A percentile compares a stretch with the other conserved stretches of the same genome.
Conservation (phyloP, 495 filamentous ascomycete species). For the Aspergillus funiculosus region DNA sequence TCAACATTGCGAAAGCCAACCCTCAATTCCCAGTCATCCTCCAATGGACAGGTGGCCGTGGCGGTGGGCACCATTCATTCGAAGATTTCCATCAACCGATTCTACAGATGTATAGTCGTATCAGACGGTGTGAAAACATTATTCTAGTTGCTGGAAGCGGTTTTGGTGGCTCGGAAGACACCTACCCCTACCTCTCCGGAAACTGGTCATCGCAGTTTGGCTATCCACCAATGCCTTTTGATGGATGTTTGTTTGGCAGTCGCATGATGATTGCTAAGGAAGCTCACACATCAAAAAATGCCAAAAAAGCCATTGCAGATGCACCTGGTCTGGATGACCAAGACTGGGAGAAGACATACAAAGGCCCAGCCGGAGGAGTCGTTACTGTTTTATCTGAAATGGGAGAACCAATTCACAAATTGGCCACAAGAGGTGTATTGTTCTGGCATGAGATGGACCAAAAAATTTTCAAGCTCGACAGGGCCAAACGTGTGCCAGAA, state of each 20-base stretch:
- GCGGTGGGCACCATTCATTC: conserved; percentile 90
- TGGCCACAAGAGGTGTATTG: conserved; percentile 86
- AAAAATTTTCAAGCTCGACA: conserved; percentile 94
- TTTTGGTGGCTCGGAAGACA: conserved; percentile 85
- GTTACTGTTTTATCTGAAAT: conserved; percentile 98
- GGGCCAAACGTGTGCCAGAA: conserved; percentile 86
- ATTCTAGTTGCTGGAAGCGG: conserved; percentile 87
- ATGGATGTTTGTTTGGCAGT: conserved; percentile 84
- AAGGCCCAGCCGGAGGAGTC: conserved; percentile 82
- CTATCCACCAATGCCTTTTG: conserved; percentile 90
- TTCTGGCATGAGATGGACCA: conserved; percentile 99
- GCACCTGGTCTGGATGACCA: conserved; percentile 80
- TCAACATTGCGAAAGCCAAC: conserved; percentile 89
- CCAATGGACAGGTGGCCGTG: conserved; percentile 93
- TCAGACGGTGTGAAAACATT: conserved; percentile 76
- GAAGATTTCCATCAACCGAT: conserved; percentile 95
- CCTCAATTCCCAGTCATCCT: conserved; percentile 84
- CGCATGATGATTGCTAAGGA: conserved; percentile 95
- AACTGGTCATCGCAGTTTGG: conserved; percentile 78
- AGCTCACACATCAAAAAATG: conserved; percentile 84
- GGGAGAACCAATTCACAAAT: conserved; percentile 98
- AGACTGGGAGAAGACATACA: conserved; percentile 97
- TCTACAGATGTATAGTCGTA: conserved; percentile 81
- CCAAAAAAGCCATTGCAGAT: conserved; percentile 92
- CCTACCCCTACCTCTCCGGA: conserved; percentile 89